A percentile compares a stretch with the other conserved stretches of the same genome.
Evolutionary conservation across 306 rosid genomes (phyloP).

Genomic region (Adenanthera pavonina): DNA sequence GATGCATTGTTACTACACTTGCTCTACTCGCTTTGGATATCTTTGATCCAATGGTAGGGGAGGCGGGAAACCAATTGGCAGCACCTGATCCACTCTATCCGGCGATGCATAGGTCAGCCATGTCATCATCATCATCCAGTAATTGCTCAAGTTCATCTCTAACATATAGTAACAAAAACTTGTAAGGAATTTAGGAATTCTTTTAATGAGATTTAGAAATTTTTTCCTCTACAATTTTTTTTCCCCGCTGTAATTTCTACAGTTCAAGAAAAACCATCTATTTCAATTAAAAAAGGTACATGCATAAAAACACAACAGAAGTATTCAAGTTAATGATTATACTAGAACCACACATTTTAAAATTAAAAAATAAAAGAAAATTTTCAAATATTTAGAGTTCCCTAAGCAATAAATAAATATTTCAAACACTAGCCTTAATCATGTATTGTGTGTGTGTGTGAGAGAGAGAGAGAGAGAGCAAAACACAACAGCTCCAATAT

Average conservation of each 20-base stretch:
- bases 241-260: not conserved
- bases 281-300: not conserved
- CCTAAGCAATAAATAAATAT: not conserved
- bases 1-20: constrained; percentile 59
- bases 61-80: constrained; percentile 58
- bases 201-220: not conserved
- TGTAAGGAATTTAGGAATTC: constrained; percentile 23
- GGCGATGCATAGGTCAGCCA: constrained; percentile 98
- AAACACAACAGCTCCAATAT: too few species aligned
- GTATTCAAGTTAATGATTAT: not conserved
- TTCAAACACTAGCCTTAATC: constrained; percentile 3
- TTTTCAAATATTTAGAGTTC: not conserved
- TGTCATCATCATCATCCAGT: constrained; percentile 92
- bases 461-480: too few species aligned
- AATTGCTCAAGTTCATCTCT: constrained; percentile 96
- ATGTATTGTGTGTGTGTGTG: too few species aligned
- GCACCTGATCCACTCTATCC: constrained; percentile 68
- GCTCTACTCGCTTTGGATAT: constrained; percentile 70
- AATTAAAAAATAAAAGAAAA: not conserved
- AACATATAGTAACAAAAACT: constrained; percentile 46
- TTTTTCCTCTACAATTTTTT: not conserved
- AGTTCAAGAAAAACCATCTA: not conserved
- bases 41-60: constrained; percentile 72
- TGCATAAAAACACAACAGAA: not conserved
- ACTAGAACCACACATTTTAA: not conserved